A percentile compares a stretch with the other conserved stretches of the same genome.
These are phyloP conservation scores for Clonostachys solani DNA, from an alignment of 2,329 filamentous ascomycete species.

Conservation along the genomic window DNA sequence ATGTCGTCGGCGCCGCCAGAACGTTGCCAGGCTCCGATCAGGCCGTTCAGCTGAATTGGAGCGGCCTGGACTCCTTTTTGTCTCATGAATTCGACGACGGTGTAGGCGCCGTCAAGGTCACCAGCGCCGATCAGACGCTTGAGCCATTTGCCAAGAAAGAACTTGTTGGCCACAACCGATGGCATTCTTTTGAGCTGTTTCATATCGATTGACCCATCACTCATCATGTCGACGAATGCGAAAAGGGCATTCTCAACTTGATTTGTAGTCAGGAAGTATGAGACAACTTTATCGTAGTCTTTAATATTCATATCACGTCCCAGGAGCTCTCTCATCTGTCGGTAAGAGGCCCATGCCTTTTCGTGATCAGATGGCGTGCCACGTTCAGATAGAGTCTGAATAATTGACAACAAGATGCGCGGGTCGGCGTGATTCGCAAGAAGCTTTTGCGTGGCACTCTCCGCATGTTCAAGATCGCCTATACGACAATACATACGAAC, in stretches of 20 bases:
- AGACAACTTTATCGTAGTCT: slow-evolving; percentile 73
- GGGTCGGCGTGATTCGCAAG: slow-evolving; percentile 44
- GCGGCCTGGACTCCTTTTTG: slow-evolving; percentile 63
- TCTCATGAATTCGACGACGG: slow-evolving; percentile 74
- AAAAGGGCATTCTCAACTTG: slow-evolving; percentile 64
- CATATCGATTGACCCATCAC: slow-evolving; percentile 48
- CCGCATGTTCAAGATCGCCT: slow-evolving; percentile 55
- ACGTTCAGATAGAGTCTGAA: slow-evolving; percentile 58
- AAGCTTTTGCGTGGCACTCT: slow-evolving; percentile 49
- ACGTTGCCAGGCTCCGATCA: slow-evolving; percentile 76
- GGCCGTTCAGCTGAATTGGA: slow-evolving; percentile 74
- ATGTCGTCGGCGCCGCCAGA: slow-evolving; percentile 49
- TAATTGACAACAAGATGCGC: slow-evolving; percentile 62
- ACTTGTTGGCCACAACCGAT: slow-evolving; percentile 60
- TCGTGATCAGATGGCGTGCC: slow-evolving; percentile 38
- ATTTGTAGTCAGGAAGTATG: slow-evolving; percentile 64
- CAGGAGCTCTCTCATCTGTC: slow-evolving; percentile 57
- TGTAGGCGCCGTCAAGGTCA: slow-evolving; percentile 65
- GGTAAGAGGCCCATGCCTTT: slow-evolving; percentile 65
- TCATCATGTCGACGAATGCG: slow-evolving; percentile 89
- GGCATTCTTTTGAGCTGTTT: slow-evolving; percentile 39
- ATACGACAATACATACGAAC: slow-evolving; percentile 57
- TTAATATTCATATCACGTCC: slow-evolving; percentile 59
- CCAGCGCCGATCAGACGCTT: slow-evolving; percentile 74
- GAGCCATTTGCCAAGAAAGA: slow-evolving; percentile 86